phyloP scores from a whole-genome alignment of 495 filamentous ascomycete genomes.

The Echria macrotheca region DNA sequence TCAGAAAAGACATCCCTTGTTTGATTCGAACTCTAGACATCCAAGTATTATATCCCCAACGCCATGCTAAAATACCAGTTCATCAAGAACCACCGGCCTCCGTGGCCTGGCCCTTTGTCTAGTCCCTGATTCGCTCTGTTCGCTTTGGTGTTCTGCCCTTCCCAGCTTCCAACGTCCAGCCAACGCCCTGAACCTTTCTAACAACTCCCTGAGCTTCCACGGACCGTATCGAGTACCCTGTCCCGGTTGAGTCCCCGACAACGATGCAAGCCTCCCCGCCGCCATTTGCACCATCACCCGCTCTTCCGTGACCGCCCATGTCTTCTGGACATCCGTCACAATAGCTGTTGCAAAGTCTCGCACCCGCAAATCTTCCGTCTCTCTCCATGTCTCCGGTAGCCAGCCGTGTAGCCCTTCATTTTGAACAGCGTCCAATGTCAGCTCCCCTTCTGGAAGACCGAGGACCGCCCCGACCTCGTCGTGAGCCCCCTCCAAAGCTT shows the following conservation, averaged over 20 bases:
- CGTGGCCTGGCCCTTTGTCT: neutral
- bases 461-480: neutral
- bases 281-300: conserved; percentile 31
- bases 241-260: conserved; percentile 11
- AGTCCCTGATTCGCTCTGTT: neutral
- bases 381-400: neutral
- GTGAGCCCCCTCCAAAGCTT: neutral
- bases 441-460: neutral
- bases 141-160: neutral
- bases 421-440: neutral
- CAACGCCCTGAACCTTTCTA: conserved; percentile 16
- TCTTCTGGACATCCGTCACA: conserved; percentile 30
- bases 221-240: conserved; percentile 23
- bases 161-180: conserved; percentile 26
- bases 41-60: no score
- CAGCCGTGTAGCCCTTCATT: no score
- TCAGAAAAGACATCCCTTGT: no score
- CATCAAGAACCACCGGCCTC: neutral
- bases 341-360: conserved; percentile 32
- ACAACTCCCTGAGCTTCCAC: conserved; percentile 20
- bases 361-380: conserved; percentile 12
- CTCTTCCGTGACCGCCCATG: conserved; percentile 29
- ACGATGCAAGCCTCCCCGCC: conserved; percentile 11
- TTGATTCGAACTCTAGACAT: no score
- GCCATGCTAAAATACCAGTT: no score